Conservation (phyloP, 805 yeast genomes). For the Lipomyces oligophaga region DNA sequence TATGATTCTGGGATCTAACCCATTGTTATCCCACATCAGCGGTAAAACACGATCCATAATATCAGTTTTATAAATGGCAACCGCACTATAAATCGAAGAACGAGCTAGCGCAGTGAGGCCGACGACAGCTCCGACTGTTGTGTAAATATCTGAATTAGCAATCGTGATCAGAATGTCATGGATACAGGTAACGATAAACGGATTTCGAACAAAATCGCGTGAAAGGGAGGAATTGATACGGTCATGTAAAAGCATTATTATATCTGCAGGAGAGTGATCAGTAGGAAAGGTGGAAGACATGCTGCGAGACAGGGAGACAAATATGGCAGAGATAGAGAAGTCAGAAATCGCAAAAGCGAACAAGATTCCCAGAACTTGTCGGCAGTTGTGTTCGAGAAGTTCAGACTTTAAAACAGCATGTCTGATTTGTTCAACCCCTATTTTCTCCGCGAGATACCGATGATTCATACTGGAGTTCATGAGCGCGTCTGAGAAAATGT, state of each 20-base stretch:
- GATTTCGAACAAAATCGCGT: conserved; percentile 17
- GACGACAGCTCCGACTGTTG: conserved; percentile 16
- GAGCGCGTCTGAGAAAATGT: conserved; percentile 27
- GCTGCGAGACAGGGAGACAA: conserved; percentile 24
- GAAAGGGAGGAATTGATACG: conserved; percentile 13
- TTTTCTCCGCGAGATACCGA: conserved; percentile 20
- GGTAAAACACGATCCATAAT: conserved; percentile 14
- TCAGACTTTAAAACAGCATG: conserved; percentile 6
- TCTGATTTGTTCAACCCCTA: conserved; percentile 7
- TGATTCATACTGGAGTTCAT: conserved; percentile 11
- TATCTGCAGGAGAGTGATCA: not conserved
- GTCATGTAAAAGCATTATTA: conserved; percentile 6
- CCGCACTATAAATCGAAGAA: conserved; percentile 15
- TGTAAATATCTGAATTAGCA: conserved; percentile 7
- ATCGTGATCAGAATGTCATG: conserved; percentile 2
- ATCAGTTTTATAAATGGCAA: conserved; percentile 15
- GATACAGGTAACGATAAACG: conserved; percentile 13
- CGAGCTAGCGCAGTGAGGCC: conserved; percentile 10
- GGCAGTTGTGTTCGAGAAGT: conserved; percentile 10
- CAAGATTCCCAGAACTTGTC: conserved; percentile 26
- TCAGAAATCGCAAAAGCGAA: conserved; percentile 27
- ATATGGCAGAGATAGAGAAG: conserved; percentile 27
- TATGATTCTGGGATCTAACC: conserved; percentile 1
- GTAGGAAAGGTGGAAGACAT: conserved; percentile 9
- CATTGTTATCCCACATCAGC: conserved; percentile 9